These are phyloP conservation scores for Medicago arabica DNA, from an alignment of 306 rosid species.

Conservation along the genomic window DNA sequence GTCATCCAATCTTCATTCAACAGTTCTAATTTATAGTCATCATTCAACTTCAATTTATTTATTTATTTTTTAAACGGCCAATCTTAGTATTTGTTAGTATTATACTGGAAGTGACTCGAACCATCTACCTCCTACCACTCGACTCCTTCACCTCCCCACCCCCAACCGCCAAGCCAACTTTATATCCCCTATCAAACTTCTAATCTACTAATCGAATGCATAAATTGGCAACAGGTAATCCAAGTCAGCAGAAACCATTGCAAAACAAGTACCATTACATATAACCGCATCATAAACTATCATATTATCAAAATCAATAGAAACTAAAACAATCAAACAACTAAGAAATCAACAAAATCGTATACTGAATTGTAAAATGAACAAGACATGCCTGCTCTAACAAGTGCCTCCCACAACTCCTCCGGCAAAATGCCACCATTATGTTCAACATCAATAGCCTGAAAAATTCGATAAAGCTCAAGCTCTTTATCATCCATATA, in stretches of 20 bases:
- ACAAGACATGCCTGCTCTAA: slow-evolving; percentile 67
- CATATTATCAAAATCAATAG: slow-evolving; percentile 1
- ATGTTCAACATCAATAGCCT: slow-evolving; percentile 93
- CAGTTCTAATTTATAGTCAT: not conserved
- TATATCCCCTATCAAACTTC: not conserved
- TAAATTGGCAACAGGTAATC: not conserved
- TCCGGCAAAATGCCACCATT: slow-evolving; percentile 90
- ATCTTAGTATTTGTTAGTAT: too few relatives aligned
- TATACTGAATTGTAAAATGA: not conserved
- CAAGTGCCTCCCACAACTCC: slow-evolving; percentile 97
- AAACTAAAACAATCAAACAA: slow-evolving; percentile 30
- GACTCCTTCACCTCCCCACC: too few relatives aligned
- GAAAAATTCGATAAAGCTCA: slow-evolving; percentile 89
- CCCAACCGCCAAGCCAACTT: too few relatives aligned
- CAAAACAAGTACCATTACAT: not conserved
- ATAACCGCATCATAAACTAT: slow-evolving; percentile 10
- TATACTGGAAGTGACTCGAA: too few relatives aligned
- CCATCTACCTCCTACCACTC: too few relatives aligned
- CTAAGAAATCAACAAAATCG: slow-evolving; percentile 16
- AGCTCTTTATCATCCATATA: slow-evolving; percentile 96
- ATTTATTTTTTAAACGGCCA: too few relatives aligned
- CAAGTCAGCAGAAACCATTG: not conserved
- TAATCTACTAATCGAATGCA: not conserved
- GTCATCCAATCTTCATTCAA: not conserved
- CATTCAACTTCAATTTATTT: too few relatives aligned